Conservation (phyloP, 768 basidiomycete species). For the Phylloporus arenicola region DNA sequence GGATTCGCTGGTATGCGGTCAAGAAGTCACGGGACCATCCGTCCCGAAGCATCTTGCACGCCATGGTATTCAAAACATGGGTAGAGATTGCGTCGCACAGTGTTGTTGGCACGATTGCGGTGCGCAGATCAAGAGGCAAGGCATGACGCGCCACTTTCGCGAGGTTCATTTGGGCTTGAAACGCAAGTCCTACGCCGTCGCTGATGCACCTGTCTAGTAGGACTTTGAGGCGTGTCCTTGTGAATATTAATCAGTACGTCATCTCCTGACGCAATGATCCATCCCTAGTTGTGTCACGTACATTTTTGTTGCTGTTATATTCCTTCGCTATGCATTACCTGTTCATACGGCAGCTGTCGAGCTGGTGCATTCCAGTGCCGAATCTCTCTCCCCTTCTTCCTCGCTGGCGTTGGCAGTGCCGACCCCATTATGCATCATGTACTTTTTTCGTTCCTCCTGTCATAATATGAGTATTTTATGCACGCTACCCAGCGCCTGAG, state of each 20-base stretch:
- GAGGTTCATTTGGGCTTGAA: slow-evolving; percentile 14
- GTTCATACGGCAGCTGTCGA: slow-evolving; percentile 6
- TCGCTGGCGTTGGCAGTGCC: background rate
- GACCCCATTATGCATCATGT: background rate
- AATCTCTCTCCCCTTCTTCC: background rate
- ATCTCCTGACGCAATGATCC: background rate
- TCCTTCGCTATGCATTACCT: background rate
- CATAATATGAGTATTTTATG: background rate
- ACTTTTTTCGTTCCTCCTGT: too few species aligned
- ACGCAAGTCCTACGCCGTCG: slow-evolving; percentile 1
- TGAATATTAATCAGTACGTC: background rate
- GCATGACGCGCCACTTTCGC: slow-evolving; percentile 9
- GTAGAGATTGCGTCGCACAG: background rate
- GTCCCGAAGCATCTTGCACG: slow-evolving; percentile 8
- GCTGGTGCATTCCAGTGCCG: background rate
- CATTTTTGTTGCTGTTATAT: background rate
- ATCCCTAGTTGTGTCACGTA: background rate
- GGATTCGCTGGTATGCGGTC: slow-evolving; percentile 1
- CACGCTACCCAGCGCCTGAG: background rate
- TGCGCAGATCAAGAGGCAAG: background rate
- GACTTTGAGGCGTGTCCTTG: background rate
- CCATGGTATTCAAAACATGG: slow-evolving; percentile 9
- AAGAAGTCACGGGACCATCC: background rate
- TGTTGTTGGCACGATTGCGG: slow-evolving; percentile 13
- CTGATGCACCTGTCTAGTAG: background rate